Base-by-base conservation (phyloP, 2,329 filamentous ascomycete genomes). In the Phaeosphaeriaceae sp. region DNA sequence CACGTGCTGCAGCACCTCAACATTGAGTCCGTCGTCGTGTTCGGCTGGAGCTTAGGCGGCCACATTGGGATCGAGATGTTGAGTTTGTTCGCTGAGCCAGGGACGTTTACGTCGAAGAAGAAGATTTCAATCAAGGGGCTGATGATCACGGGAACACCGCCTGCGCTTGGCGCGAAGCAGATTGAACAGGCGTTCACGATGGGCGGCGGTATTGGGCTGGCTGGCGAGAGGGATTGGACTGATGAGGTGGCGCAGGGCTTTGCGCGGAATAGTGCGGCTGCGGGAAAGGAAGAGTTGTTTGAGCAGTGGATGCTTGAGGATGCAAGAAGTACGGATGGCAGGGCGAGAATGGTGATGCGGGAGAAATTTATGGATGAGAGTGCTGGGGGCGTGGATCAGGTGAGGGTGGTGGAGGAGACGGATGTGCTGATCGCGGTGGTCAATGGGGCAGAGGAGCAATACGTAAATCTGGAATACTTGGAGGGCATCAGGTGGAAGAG, bases 1-100 rank as follows among this genome's bases (percentile, higher is more conserved):
- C 54, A 71, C n/a, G 61, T 76, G 13, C 65, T 76, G 4, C 36
- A 64, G 9, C 62, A 70, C 22, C 56, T 76, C 5, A 51, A 51
- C 20, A 56, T 72, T 41, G 51, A 55, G 1, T 50, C 45, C 7
- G 65, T 72, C 17, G 65, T 75, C 1, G 62, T 74, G 1, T 22
- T 76, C 3, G 75, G 75, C 9, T 77, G 74, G 72, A 67, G 62
- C 50, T 61, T 78, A 3, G 75, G 75, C 44, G 73, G 74, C 1
- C 71, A 76, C 47, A 60, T 71, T 2, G 74, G 61, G 2, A 72
- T 77, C 17, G 71, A 76, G 44, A 69, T 76, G 67, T 74, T 1
- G 53, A 58, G 1, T 51, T 71, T 3, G 58, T 71, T 11, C 41
- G 50, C 13, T 9, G 27, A 5, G 25, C 45, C n/a, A 13, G 33